These are phyloP conservation scores for Colletotrichum lini DNA, from an alignment of 2,329 filamentous ascomycete genomes.

Conservation along the genomic window DNA sequence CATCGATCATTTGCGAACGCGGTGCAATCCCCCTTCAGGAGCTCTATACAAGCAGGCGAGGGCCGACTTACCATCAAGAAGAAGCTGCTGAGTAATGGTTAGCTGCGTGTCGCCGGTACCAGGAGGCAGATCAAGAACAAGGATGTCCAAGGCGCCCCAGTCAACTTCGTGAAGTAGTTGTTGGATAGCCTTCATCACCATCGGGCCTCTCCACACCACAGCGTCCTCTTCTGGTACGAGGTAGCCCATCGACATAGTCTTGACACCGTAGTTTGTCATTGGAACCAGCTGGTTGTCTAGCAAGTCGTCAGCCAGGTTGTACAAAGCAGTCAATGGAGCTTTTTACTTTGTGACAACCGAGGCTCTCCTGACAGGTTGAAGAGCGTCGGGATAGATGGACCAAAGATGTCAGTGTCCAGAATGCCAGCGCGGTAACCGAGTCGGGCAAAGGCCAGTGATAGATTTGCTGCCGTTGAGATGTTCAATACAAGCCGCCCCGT, in stretches of 20 bases:
- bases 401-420: slow-evolving; percentile 96
- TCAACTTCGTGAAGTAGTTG: slow-evolving; percentile 96
- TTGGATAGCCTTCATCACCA: slow-evolving; percentile 98
- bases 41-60: not conserved
- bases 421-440: slow-evolving; percentile 88
- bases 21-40: too few relatives aligned
- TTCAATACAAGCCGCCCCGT: slow-evolving; percentile 43
- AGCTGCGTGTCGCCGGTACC: slow-evolving; percentile 97
- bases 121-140: slow-evolving; percentile 92
- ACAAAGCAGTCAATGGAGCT: slow-evolving; percentile 44
- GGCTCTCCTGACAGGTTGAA: slow-evolving; percentile 87
- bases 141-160: slow-evolving; percentile 89
- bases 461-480: slow-evolving; percentile 68
- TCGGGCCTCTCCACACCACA: slow-evolving; percentile 94
- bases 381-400: slow-evolving; percentile 92
- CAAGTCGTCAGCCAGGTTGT: slow-evolving; percentile 8
- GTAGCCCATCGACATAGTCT: slow-evolving; percentile 99
- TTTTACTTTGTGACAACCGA: slow-evolving; percentile 77
- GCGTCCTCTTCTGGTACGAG: slow-evolving; percentile 84
- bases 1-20: not conserved
- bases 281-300: slow-evolving; percentile 86
- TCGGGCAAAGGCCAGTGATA: slow-evolving; percentile 88
- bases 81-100: slow-evolving; percentile 94
- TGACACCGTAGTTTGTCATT: slow-evolving; percentile 93
- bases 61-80: slow-evolving; percentile 79